Evolutionary conservation across 441 rosid genomes (phyloP), one percentile per base, ranked within the genome.

Genomic region (Adansonia madagascariensis): DNA sequence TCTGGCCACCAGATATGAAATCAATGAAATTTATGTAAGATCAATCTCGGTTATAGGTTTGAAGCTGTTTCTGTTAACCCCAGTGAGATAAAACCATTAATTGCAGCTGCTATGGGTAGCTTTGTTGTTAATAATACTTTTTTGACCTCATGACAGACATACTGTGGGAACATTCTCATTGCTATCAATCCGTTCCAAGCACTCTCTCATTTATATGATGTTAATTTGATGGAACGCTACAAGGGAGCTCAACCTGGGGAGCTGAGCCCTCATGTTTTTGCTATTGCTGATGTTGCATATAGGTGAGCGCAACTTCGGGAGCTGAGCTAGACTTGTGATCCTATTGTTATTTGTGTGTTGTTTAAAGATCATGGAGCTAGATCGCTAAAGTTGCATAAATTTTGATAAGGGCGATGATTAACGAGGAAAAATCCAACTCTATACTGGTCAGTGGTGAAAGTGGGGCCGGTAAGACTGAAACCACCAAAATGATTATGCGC

Each of bases 381-480:
- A 69, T 24, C 60, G 65, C 71, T 71, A 41, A 41, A 81, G 49
- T 74, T 82, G 27, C 49, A 74, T 63, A 66, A 73, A 15, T 77
- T 75, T 83, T 74, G 55, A 73, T 53, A 88, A 94, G 97, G 94
- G 90, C 82, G 76, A 93, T 95, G 98, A 84, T 92, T 31, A 90
- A 87, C 53, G 96, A 92, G 77, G 87, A 91, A 74, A 87, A 88
- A 84, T 93, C 88, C 86, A 95, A 90, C 82, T 93, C 92, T 17
- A 95, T 93, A 76, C 84, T 95, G 66, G 98, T 95, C 72, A 95
- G 99, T 66, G 99, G 99, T 55, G 99, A 95, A 84, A 95, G 99
- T 81, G 97, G 98, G 64, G 94, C 99, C 41, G 99, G 99, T 65
- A 95, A 95, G 85, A 95, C 99, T 6, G 99, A 95, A 82, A 93